Percentiles rank a stretch among this genome's conserved stretches.
Conservation (phyloP, 2,329 filamentous ascomycete species). For the Exophiala sideris region DNA sequence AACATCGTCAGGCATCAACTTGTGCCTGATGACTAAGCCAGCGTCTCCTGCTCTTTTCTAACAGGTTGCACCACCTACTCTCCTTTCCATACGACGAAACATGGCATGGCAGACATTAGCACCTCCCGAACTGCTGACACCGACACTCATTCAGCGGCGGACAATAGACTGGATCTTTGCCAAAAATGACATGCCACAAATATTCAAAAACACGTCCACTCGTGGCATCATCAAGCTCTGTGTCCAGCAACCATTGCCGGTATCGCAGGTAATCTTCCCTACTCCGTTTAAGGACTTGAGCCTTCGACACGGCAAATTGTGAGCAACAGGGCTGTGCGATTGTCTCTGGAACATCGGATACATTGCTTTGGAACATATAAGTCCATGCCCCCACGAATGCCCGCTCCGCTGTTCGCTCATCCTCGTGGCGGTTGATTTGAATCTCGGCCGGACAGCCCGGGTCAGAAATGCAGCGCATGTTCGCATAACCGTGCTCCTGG, state of each 20-base stretch:
- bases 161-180: constrained; percentile 36
- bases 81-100: no score
- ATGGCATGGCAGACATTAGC: background rate
- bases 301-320: constrained; percentile 60
- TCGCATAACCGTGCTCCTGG: constrained; percentile 56
- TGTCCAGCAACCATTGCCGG: constrained; percentile 59
- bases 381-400: constrained; percentile 38
- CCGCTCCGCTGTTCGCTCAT: constrained; percentile 35
- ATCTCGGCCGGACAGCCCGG: constrained; percentile 47
- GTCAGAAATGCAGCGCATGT: constrained; percentile 58
- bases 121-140: constrained; percentile 15
- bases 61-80: no score
- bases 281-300: constrained; percentile 50
- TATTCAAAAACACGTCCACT: constrained; percentile 63
- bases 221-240: constrained; percentile 52
- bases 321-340: constrained; percentile 61
- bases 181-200: constrained; percentile 60
- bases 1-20: no score
- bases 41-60: no score
- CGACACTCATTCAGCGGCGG: constrained; percentile 6
- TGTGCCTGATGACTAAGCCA: no score
- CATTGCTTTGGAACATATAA: constrained; percentile 33
- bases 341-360: constrained; percentile 31
- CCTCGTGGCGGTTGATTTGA: constrained; percentile 26
- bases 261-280: constrained; percentile 54